A percentile compares a stretch with the other conserved stretches of the same genome.
These are phyloP conservation scores for Cyclotella atomus DNA, from an alignment of 108 stramenopile genomes.

Conservation along the genomic window DNA sequence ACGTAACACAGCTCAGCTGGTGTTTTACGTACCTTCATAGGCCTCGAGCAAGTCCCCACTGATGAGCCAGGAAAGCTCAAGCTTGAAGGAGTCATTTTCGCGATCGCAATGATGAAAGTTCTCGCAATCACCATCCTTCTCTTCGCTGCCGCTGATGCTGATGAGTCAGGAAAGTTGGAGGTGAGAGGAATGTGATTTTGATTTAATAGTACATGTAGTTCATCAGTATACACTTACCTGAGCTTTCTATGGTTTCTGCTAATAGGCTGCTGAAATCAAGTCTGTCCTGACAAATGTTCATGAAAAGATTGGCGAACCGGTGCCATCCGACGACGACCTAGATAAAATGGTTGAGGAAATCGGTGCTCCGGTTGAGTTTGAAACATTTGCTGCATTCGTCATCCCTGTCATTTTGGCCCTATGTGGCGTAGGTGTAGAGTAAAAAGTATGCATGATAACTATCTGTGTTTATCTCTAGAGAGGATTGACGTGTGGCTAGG, in stretches of 20 bases:
- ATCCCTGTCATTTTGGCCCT: not conserved
- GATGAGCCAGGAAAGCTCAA: slow-evolving; percentile 1
- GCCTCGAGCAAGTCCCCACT: not conserved
- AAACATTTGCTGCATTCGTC: not conserved
- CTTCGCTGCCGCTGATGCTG: not conserved
- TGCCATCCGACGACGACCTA: not conserved
- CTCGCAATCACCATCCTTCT: not conserved
- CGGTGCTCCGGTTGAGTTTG: not conserved
- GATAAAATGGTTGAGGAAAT: not conserved
- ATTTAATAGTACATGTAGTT: not conserved
- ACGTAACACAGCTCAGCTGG: no score
- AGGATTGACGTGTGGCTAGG: not conserved
- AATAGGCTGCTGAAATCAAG: not conserved
- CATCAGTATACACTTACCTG: no score
- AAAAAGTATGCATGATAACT: not conserved
- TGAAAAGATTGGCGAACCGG: not conserved
- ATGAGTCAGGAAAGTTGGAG: not conserved
- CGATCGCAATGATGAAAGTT: slow-evolving; percentile 7
- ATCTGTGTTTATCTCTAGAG: not conserved
- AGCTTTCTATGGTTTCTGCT: no score
- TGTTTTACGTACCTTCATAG: not conserved
- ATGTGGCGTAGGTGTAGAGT: not conserved
- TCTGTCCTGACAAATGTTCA: not conserved
- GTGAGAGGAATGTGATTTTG: not conserved
- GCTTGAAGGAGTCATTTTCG: slow-evolving; percentile 1